These are phyloP conservation scores for Hyphopichia khmerensis DNA, from an alignment of 1,139 yeast species.

Conservation along the genomic window DNA sequence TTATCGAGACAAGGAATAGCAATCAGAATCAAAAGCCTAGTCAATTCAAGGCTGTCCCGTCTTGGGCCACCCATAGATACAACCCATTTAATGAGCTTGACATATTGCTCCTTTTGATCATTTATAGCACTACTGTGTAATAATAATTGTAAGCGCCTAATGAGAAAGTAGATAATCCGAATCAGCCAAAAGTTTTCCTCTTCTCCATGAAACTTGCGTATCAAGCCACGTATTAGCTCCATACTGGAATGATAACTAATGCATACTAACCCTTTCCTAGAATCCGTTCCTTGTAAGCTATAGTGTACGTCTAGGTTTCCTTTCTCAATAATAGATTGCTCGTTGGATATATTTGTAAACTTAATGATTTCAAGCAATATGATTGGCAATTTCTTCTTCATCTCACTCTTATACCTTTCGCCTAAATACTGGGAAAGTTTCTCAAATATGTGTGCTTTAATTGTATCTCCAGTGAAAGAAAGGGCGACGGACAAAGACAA, in stretches of 20 bases:
- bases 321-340: too few relatives aligned
- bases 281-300: background rate
- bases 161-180: conserved; percentile 33
- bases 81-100: conserved; percentile 43
- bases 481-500: conserved; percentile 41
- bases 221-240: conserved; percentile 17
- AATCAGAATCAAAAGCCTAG: conserved; percentile 18
- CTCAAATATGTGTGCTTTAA: conserved; percentile 34
- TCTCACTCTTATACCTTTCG: conserved; percentile 12
- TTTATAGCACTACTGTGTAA: conserved; percentile 19
- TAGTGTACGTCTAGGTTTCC: too few relatives aligned
- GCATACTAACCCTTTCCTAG: conserved; percentile 6
- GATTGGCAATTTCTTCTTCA: conserved; percentile 18
- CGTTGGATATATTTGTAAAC: conserved; percentile 41
- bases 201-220: conserved; percentile 16
- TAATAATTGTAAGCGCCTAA: conserved; percentile 28
- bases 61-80: conserved; percentile 24
- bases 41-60: conserved; percentile 13
- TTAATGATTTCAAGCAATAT: conserved; percentile 27
- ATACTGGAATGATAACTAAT: conserved; percentile 29
- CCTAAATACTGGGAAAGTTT: conserved; percentile 12
- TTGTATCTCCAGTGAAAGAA: conserved; percentile 45
- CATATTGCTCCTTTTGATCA: conserved; percentile 19
- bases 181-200: conserved; percentile 35
- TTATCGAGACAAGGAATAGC: conserved; percentile 20